These are phyloP conservation scores for Blastobotrys malaysiensis DNA, from an alignment of 1,139 yeast species.

Conservation along the genomic window DNA sequence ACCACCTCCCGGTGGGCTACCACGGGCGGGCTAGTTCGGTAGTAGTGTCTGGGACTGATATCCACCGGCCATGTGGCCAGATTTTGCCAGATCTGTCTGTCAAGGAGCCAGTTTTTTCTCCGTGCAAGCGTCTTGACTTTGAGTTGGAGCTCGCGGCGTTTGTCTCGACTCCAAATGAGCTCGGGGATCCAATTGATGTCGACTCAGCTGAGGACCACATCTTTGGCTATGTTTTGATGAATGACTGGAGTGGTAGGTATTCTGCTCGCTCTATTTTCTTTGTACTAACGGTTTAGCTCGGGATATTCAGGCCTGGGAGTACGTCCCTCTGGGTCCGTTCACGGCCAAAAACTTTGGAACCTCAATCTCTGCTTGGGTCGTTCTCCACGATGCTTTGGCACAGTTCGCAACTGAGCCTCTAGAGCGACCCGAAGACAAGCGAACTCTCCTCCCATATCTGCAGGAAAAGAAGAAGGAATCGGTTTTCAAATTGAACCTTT, in stretches of 20 bases:
- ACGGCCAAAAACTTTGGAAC: slow-evolving; percentile 28
- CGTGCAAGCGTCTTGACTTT: slow-evolving; percentile 22
- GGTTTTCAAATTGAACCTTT: slow-evolving; percentile 19
- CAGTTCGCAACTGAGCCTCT: slow-evolving; percentile 16
- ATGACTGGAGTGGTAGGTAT: slow-evolving; percentile 23
- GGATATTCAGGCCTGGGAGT: slow-evolving; percentile 29
- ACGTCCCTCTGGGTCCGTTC: slow-evolving; percentile 29
- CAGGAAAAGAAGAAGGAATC: slow-evolving; percentile 16
- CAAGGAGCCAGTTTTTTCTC: slow-evolving; percentile 16
- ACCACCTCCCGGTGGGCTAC: slow-evolving; percentile 27
- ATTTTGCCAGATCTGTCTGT: slow-evolving; percentile 15
- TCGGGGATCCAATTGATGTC: slow-evolving; percentile 21
- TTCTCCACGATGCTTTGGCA: slow-evolving; percentile 24
- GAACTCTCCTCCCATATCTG: slow-evolving; percentile 18
- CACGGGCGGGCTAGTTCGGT: slow-evolving; percentile 29
- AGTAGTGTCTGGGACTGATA: slow-evolving; percentile 25
- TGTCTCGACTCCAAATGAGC: slow-evolving; percentile 18
- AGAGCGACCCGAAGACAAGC: slow-evolving; percentile 15
- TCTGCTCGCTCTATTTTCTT: too few relatives aligned
- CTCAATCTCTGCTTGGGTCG: slow-evolving; percentile 26
- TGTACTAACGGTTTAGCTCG: slow-evolving; percentile 14
- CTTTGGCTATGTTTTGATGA: slow-evolving; percentile 28
- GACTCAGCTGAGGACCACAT: slow-evolving; percentile 23
- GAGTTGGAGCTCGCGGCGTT: slow-evolving; percentile 28
- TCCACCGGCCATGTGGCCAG: slow-evolving; percentile 27